These are phyloP conservation scores for Malania oleifera DNA, from an alignment of 164 flowering plant genomes.

Conservation along the genomic window DNA sequence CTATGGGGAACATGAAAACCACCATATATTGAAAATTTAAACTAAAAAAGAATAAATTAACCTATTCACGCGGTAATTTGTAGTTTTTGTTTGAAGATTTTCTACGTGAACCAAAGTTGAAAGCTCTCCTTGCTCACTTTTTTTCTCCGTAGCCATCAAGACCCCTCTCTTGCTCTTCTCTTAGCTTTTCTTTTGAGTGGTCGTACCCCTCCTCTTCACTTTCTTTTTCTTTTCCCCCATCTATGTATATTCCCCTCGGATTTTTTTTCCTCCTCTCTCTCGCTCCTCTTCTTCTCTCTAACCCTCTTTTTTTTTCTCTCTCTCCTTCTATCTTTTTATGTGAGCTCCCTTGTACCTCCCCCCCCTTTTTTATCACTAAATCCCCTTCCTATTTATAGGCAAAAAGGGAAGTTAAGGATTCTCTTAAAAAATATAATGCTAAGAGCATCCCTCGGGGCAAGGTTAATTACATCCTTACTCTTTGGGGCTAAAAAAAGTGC, in stretches of 20 bases:
- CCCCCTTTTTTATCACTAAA: background rate
- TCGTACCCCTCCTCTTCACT: background rate
- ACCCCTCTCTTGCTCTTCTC: background rate
- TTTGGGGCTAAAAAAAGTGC: background rate
- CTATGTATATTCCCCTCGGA: background rate
- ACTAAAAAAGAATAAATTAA: no score
- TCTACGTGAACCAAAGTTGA: no score
- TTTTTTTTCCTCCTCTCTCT: background rate
- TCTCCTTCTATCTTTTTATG: background rate
- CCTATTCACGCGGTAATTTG: no score
- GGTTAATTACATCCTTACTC: background rate
- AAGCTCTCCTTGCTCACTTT: no score
- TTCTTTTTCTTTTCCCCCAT: background rate
- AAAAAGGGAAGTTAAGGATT: background rate
- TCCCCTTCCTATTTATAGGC: background rate
- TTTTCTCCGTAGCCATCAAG: no score
- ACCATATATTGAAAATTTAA: no score
- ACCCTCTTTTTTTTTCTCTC: background rate
- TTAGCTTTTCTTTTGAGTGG: background rate
- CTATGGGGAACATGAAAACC: no score
- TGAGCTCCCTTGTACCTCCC: background rate
- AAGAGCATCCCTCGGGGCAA: background rate
- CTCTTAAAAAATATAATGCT: background rate
- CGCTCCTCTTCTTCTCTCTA: background rate
- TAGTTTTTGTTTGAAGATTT: no score